Conservation (phyloP, 768 basidiomycete species). For the Holtermanniella nyarrowii region DNA sequence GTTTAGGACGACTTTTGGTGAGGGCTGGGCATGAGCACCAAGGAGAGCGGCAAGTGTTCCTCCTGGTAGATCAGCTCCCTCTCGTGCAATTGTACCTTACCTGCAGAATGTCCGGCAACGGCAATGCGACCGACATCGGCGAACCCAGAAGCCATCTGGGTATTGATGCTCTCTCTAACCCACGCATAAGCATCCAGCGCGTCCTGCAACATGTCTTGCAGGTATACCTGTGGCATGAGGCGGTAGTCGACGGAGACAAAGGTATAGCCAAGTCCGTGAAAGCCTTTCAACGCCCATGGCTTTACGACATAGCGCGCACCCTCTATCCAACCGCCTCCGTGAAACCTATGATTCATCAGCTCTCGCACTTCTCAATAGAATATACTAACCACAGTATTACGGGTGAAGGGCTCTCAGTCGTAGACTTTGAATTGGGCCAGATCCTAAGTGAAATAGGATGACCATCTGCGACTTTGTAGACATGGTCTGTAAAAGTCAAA, state of each 20-base stretch:
- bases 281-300: constrained; percentile 14
- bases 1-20: constrained; percentile 8
- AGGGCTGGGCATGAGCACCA: constrained; percentile 4
- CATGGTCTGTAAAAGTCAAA: constrained; percentile 14
- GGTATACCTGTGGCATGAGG: constrained; percentile 10
- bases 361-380: no score
- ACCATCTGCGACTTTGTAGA: constrained; percentile 5
- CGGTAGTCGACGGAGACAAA: constrained; percentile 18
- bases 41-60: constrained; percentile 8
- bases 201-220: constrained; percentile 8
- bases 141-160: constrained; percentile 1
- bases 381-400: no score
- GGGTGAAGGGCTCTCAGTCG: constrained; percentile 5
- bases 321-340: constrained; percentile 6
- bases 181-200: constrained; percentile 7
- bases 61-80: no score
- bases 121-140: constrained; percentile 9
- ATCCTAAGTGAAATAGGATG: constrained; percentile 10
- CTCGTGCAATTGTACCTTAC: no score
- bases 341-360: background rate
- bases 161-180: constrained; percentile 10
- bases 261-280: constrained; percentile 10
- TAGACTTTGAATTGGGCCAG: constrained; percentile 4
- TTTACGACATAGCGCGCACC: constrained; percentile 13
- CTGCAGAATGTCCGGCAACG: constrained; percentile 20